Percentiles rank a stretch among this genome's conserved stretches.
Conservation (phyloP, 345 rosid genomes). For the Punica granatum region DNA sequence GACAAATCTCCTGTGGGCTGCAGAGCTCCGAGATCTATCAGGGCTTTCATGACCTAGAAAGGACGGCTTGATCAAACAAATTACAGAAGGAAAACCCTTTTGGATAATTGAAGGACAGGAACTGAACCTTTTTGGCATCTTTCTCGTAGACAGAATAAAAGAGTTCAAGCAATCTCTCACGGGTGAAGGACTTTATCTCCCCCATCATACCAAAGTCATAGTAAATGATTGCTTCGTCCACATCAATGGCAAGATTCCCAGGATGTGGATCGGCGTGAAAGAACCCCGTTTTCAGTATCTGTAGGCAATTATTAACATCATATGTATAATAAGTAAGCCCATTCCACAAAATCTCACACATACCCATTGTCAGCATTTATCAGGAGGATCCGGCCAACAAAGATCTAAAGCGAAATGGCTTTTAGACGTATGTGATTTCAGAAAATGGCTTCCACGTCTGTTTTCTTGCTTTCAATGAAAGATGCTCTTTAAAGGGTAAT, state of each 20-base stretch:
- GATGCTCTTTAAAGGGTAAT: no score
- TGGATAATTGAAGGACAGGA: background rate
- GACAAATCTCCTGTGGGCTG: slow-evolving; percentile 96
- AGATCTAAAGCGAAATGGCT: slow-evolving; percentile 3
- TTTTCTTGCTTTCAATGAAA: no score
- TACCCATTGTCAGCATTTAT: background rate
- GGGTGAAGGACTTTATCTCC: slow-evolving; percentile 85
- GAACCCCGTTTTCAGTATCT: slow-evolving; percentile 92
- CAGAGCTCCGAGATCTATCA: slow-evolving; percentile 86
- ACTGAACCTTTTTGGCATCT: slow-evolving; percentile 77
- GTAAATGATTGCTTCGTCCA: slow-evolving; percentile 75
- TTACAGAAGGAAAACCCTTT: background rate
- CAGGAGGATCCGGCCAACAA: background rate
- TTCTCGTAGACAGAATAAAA: slow-evolving; percentile 89
- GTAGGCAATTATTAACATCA: slow-evolving; percentile 10
- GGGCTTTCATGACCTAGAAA: slow-evolving; percentile 70
- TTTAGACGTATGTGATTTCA: no score
- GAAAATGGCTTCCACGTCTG: no score
- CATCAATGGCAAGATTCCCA: slow-evolving; percentile 88
- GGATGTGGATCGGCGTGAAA: slow-evolving; percentile 99
- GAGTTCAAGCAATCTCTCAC: slow-evolving; percentile 75
- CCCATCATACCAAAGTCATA: slow-evolving; percentile 99
- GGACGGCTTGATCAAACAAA: slow-evolving; percentile 12
- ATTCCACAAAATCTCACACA: background rate
- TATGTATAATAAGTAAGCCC: slow-evolving; percentile 2